These are phyloP conservation scores for Fusarium bulbicola DNA, from an alignment of 2,329 filamentous ascomycete species.

Conservation along the genomic window DNA sequence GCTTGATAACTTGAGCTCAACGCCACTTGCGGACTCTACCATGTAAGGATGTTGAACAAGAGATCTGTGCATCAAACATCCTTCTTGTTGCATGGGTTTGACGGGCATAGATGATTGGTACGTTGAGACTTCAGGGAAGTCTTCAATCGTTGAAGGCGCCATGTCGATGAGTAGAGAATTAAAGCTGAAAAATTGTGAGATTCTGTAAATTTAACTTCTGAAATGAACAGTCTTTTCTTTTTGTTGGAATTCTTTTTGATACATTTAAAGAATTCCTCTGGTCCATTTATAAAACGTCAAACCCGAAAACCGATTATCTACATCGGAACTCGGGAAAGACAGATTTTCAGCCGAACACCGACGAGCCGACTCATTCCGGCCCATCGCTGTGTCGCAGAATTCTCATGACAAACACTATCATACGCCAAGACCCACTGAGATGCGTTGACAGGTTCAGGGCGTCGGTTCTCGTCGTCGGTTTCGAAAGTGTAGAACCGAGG, in stretches of 20 bases:
- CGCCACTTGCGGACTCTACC: background rate
- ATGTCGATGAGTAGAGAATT: background rate
- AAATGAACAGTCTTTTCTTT: fast-evolving
- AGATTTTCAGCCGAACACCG: constrained; percentile 5
- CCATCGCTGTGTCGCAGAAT: background rate
- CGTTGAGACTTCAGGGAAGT: background rate
- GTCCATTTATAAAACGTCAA: constrained; percentile 5
- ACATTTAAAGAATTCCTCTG: background rate
- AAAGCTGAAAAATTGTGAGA: fast-evolving
- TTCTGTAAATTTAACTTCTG: fast-evolving
- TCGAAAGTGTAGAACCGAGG: background rate
- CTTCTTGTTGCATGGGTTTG: constrained; percentile 4
- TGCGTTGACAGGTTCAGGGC: background rate
- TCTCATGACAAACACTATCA: background rate
- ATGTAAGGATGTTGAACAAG: constrained; percentile 17
- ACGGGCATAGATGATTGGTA: background rate
- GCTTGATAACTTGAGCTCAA: background rate
- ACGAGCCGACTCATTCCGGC: constrained; percentile 16
- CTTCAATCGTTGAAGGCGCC: background rate
- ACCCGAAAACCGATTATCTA: constrained; percentile 18
- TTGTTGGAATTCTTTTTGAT: fast-evolving
- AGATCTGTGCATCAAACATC: constrained; percentile 10
- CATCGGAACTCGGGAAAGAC: constrained; percentile 19
- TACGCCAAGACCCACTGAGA: background rate
- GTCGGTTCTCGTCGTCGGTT: background rate